Evolutionary conservation across 1,139 yeast species (phyloP).

Genomic region (Protomyces macrosporus): DNA sequence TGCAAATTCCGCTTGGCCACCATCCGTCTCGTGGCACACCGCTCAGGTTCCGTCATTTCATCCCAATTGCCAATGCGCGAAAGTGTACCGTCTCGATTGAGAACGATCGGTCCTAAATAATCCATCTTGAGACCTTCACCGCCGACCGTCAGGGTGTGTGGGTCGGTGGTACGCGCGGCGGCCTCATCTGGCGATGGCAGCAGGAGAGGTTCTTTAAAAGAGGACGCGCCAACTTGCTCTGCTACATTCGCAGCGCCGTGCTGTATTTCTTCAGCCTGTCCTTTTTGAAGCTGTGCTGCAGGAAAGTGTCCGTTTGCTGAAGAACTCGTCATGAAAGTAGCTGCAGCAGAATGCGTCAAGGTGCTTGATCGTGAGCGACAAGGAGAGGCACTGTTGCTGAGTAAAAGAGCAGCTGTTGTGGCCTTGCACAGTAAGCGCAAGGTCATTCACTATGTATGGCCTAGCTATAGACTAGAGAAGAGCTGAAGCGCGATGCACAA

Average conservation of each 20-base stretch:
- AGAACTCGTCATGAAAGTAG: too few relatives aligned
- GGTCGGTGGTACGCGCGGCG: not conserved
- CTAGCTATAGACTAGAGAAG: too few relatives aligned
- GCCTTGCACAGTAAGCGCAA: too few relatives aligned
- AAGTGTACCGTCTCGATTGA: conserved; percentile 26
- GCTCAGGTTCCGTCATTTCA: conserved; percentile 24
- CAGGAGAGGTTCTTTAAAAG: not conserved
- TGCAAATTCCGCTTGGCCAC: conserved; percentile 15
- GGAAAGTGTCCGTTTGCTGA: too few relatives aligned
- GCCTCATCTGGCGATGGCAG: not conserved
- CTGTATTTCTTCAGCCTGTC: too few relatives aligned
- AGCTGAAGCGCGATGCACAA: too few relatives aligned
- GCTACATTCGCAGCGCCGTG: not conserved
- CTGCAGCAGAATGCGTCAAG: too few relatives aligned
- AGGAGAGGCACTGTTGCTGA: too few relatives aligned
- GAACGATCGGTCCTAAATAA: conserved; percentile 22
- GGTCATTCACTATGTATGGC: too few relatives aligned
- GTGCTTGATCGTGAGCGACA: too few relatives aligned
- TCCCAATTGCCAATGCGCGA: conserved; percentile 26
- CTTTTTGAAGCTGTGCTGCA: too few relatives aligned
- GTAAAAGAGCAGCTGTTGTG: too few relatives aligned
- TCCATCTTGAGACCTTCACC: conserved; percentile 9
- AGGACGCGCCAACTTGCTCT: not conserved
- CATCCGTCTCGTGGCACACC: conserved; percentile 21
- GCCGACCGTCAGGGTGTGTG: conserved; percentile 9